A percentile compares a stretch with the other conserved stretches of the same genome.
These are phyloP conservation scores for Wickerhamiella sorbophila DNA, from an alignment of 805 yeast genomes.

Conservation along the genomic window DNA sequence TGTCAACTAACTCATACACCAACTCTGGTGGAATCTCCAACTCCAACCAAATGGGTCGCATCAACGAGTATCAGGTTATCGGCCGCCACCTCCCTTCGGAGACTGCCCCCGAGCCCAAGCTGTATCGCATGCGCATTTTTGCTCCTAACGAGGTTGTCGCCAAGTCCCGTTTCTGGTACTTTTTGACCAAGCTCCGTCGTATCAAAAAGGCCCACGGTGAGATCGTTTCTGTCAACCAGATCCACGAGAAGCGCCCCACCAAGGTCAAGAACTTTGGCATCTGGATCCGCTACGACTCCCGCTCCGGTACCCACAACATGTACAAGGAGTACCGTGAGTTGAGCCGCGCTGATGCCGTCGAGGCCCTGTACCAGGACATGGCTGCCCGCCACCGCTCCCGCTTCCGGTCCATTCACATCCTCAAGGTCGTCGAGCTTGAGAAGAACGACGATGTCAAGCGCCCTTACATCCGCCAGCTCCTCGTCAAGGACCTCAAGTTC, in stretches of 20 bases:
- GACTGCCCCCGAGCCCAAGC: constrained; percentile 98
- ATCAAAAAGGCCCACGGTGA: constrained; percentile 99
- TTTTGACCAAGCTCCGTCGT: constrained; percentile 97
- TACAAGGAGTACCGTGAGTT: constrained; percentile 99
- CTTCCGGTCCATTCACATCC: constrained; percentile 98
- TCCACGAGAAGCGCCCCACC: constrained; percentile 93
- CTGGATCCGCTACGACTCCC: constrained; percentile 99
- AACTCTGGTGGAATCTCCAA: constrained; percentile 1
- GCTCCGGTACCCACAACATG: constrained; percentile 99
- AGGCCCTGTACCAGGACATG: constrained; percentile 96
- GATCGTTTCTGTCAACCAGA: constrained; percentile 82
- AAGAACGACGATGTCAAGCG: constrained; percentile 98
- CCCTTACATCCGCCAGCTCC: constrained; percentile 96
- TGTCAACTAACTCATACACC: background rate
- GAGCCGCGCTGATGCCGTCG: constrained; percentile 97
- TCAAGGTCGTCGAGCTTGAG: constrained; percentile 97
- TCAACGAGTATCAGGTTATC: constrained; percentile 98
- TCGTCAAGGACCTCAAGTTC: constrained; percentile 91
- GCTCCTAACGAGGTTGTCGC: constrained; percentile 99
- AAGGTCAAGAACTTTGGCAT: constrained; percentile 99
- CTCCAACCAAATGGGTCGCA: constrained; percentile 56
- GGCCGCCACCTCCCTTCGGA: constrained; percentile 99
- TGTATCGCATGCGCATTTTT: constrained; percentile 99
- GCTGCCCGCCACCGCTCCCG: constrained; percentile 99
- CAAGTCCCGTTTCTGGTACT: constrained; percentile 99